Evolutionary conservation across 1,284 basidiomycete genomes (phyloP).

Genomic region (Hymenochaete sp.): DNA sequence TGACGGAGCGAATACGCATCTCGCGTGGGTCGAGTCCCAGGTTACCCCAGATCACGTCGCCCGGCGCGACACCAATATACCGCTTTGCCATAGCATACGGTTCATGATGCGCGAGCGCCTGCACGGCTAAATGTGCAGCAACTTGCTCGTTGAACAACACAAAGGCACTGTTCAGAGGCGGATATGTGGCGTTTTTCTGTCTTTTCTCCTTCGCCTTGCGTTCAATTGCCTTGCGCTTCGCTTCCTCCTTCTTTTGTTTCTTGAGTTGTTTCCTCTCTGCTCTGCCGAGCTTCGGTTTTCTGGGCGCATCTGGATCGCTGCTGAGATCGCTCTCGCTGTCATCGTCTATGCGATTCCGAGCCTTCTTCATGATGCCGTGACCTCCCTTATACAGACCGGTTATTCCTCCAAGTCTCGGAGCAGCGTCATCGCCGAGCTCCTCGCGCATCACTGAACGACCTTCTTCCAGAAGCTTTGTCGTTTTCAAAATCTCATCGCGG

Average conservation of each 20-base stretch:
- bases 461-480: conserved; percentile 42
- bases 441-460: conserved; percentile 30
- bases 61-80: conserved; percentile 68
- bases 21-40: conserved; percentile 87
- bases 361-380: too few species aligned
- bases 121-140: conserved; percentile 79
- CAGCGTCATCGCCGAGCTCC: conserved; percentile 22
- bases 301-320: neutral
- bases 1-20: conserved; percentile 50
- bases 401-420: conserved; percentile 8
- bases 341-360: conserved; percentile 20
- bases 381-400: neutral
- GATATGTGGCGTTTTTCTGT: conserved; percentile 39
- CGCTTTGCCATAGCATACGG: conserved; percentile 70
- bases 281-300: conserved; percentile 17
- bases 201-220: neutral
- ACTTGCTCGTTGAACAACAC: conserved; percentile 92
- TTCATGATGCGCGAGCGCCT: conserved; percentile 66
- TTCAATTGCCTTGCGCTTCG: neutral
- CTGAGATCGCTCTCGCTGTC: conserved; percentile 19
- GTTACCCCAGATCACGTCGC: conserved; percentile 89
- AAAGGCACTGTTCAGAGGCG: conserved; percentile 79
- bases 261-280: neutral
- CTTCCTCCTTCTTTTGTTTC: conserved; percentile 12
- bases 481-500: conserved; percentile 55